Percentiles rank a stretch among this genome's conserved stretches.
These are phyloP conservation scores for Spraguea lophii DNA, from an alignment of 371 early-diverging fungal genomes.

Conservation along the genomic window DNA sequence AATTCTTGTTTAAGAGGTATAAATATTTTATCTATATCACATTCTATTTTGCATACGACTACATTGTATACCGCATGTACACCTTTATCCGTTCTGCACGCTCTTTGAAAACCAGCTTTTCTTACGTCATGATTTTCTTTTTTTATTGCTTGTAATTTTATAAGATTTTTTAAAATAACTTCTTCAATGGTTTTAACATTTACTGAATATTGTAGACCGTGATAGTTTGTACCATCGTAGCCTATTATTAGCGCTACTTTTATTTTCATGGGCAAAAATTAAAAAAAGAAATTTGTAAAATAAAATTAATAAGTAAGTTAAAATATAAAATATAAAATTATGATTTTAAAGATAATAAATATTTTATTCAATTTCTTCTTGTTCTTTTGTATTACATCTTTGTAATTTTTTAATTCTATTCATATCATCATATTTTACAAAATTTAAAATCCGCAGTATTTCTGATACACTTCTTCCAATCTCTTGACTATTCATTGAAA, in stretches of 20 bases:
- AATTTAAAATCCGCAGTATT: conserved; percentile 32
- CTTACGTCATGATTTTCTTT: conserved; percentile 33
- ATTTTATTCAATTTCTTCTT: too few species aligned
- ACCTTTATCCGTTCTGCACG: conserved; percentile 94
- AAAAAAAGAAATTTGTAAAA: not conserved
- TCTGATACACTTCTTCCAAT: conserved; percentile 42
- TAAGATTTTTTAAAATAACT: conserved; percentile 16
- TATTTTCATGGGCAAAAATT: conserved; percentile 28
- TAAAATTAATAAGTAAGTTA: not conserved
- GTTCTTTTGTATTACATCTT: too few species aligned
- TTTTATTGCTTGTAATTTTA: conserved; percentile 8
- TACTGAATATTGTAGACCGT: conserved; percentile 40
- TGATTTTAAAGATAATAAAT: too few species aligned
- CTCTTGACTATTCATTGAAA: conserved; percentile 15
- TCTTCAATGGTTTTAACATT: conserved; percentile 39
- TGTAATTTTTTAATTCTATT: too few species aligned
- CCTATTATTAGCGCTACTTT: conserved; percentile 38
- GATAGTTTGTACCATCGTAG: conserved; percentile 38
- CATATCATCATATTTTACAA: too few species aligned
- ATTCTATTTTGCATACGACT: conserved; percentile 56
- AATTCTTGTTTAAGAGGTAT: conserved; percentile 55
- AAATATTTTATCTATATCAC: conserved; percentile 1
- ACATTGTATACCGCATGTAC: conserved; percentile 91
- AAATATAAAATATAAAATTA: too few species aligned
- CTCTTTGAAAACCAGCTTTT: conserved; percentile 56